phyloP scores from a whole-genome alignment of 352 stramenopile species.

The Pythium brassicae region DNA sequence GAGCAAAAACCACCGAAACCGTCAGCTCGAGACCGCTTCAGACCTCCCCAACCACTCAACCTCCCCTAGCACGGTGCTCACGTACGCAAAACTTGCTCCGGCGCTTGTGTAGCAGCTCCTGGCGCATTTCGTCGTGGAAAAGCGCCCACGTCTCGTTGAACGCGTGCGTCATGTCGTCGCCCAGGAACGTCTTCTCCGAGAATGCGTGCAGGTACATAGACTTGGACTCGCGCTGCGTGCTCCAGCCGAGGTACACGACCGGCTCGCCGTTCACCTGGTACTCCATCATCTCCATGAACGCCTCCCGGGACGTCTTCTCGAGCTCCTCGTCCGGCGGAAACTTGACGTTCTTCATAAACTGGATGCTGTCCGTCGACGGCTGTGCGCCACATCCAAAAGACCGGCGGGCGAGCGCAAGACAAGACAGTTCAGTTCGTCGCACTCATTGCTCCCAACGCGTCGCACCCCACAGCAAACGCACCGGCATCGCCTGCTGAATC shows the following conservation, averaged over 20 bases:
- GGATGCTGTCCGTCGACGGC: conserved; percentile 80
- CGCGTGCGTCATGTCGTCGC: conserved; percentile 64
- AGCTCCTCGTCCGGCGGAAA: conserved; percentile 73
- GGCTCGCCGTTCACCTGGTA: conserved; percentile 72
- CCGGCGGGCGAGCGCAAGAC: too few relatives aligned
- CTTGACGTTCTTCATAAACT: conserved; percentile 89
- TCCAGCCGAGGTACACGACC: conserved; percentile 64
- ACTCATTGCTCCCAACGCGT: too few relatives aligned
- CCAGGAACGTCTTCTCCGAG: conserved; percentile 68
- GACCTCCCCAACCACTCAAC: too few relatives aligned
- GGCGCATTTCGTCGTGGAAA: conserved; percentile 69
- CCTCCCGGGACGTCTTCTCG: conserved; percentile 67
- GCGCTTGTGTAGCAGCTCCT: conserved; percentile 65
- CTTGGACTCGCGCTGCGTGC: conserved; percentile 81
- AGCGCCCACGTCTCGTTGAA: conserved; percentile 80
- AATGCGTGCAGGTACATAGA: conserved; percentile 82
- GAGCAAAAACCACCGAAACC: background rate
- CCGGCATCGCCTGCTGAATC: conserved; percentile 82
- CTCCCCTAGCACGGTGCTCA: conserved; percentile 6
- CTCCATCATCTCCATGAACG: conserved; percentile 79
- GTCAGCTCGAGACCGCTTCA: too few relatives aligned
- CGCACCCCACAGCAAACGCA: too few relatives aligned
- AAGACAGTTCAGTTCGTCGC: too few relatives aligned
- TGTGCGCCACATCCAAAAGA: too few relatives aligned
- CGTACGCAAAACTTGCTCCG: conserved; percentile 84